Base-by-base conservation (phyloP, 371 early-diverging fungal species). In the Apophysomyces sp. region DNA sequence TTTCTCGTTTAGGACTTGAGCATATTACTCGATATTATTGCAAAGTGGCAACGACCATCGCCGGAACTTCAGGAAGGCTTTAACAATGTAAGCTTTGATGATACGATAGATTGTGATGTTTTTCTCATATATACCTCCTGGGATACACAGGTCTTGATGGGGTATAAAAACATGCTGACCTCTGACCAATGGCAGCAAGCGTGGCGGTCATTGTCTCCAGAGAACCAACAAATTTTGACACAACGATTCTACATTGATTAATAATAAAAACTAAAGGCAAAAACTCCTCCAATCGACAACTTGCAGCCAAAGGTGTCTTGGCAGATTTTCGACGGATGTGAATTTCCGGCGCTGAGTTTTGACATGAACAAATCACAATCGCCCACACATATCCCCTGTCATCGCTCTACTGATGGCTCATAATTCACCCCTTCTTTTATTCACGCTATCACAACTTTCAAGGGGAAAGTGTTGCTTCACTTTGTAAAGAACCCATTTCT, bases 11-110 rank as follows among this genome's bases (percentile, higher is more conserved):
- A 85, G 84, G 81, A 84, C 34, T 86, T 92, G 55, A 61, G 78
- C n/a, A 76, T 78, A 44, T 86, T 91, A 69, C 84, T 90, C 60
- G 86, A 88, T 62, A 81, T 84, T 4, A 88, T 91, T 30, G 80
- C 81, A 49, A 80, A 82, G 64, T 92, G 89, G 89, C 82, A 85
- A 65, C 73, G 74, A 15, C 87, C 89, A 28, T 85, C 89, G 34
- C 69, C 76, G 27, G 73, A 74, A 60, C 76, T 91, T 52, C 76
- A 80, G 63, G 76, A 81, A 28, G 76, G 82, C 65, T 89, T 90
- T 62, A 75, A 81, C 60, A 85, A 86, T 59, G 85, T 86, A 76
- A 60, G 66, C 40, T 7, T 56, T 12, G 12, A 9, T 15, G 11
- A 2, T 13, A 24, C 2, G 16, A 11, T 52, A 21, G 24, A 11